A percentile compares a stretch with the other conserved stretches of the same genome.
These are phyloP conservation scores for Tilletiopsis washingtonensis DNA, from an alignment of 1,284 basidiomycete species.

Conservation along the genomic window DNA sequence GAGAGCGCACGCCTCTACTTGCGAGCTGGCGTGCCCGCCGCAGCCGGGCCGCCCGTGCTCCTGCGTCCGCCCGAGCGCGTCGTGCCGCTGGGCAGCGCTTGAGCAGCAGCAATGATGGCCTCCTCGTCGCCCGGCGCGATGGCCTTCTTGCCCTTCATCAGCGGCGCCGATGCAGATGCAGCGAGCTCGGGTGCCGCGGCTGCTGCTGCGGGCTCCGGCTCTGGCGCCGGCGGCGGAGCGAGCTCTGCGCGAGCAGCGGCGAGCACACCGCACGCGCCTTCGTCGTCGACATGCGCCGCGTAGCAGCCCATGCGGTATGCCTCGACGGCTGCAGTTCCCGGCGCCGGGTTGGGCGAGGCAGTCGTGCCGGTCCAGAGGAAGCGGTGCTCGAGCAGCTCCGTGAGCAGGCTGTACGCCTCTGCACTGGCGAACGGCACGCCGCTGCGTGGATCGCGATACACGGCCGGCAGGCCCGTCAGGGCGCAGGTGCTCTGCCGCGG, in stretches of 20 bases:
- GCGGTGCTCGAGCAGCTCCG: slow-evolving; percentile 55
- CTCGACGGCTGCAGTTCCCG: too few relatives aligned
- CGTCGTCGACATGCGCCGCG: neutral
- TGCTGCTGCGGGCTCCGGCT: too few relatives aligned
- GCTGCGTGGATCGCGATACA: slow-evolving; percentile 66
- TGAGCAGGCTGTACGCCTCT: slow-evolving; percentile 60
- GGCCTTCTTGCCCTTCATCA: neutral
- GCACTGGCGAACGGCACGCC: slow-evolving; percentile 67
- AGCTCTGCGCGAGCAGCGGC: too few relatives aligned
- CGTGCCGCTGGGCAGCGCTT: slow-evolving; percentile 16
- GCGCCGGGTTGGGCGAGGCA: too few relatives aligned
- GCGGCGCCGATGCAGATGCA: neutral
- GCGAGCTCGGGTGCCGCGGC: too few relatives aligned
- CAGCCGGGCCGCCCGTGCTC: too few relatives aligned
- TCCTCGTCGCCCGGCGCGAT: slow-evolving; percentile 30
- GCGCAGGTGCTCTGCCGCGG: slow-evolving; percentile 48
- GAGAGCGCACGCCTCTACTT: too few relatives aligned
- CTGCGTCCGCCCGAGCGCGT: slow-evolving; percentile 15
- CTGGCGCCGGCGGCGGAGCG: too few relatives aligned
- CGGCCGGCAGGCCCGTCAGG: slow-evolving; percentile 51
- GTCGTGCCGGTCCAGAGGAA: slow-evolving; percentile 24
- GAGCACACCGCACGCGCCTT: too few relatives aligned
- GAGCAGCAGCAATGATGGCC: slow-evolving; percentile 16
- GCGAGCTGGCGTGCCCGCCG: too few relatives aligned
- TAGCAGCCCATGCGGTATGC: neutral